Base-by-base conservation (phyloP, 2,329 filamentous ascomycete species). In the Sphaceloma murrayae region DNA sequence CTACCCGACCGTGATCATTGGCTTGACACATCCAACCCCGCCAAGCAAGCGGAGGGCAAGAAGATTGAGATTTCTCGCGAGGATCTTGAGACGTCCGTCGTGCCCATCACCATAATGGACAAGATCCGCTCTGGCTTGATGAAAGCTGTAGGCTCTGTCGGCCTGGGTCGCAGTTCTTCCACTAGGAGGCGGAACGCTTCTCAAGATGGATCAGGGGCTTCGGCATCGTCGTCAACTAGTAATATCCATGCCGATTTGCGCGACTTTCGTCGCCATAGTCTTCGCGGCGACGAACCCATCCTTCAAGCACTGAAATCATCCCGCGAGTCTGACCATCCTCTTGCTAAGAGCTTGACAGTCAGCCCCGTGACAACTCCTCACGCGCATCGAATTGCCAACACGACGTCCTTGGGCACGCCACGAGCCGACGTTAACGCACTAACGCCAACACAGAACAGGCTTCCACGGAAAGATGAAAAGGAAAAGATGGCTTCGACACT, bases 1-100 rank as follows among this genome's bases (percentile, higher is more conserved):
- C 75, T 96, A 34, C 67, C 76, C 24, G 81, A 94, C 53, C 75
- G 81, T 27, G 68, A 77, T 22, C 71, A 73, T 7, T 98, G 91
- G 91, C 76, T 95, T n/a, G 86, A 94, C 54, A 86, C 94, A 51
- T 94, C 88, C 1, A 89, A 96, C 56, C 87, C 88, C 2, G 80
- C 78, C 27, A 75, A 80, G 26, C 81, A 81, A 48, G 81, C 79
- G 22, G 77, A 84, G 46, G 87, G 86, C 52, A 80, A 82, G 58
- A 86, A 79, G 62, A 96, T 98, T 55, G 82, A 95, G 60, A 85
- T 96, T 36, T 88, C 94, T 48, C 86, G 85, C 52, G 80, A 80
- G 57, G 91, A 98, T 63, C 78, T 98, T 56, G 88, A 86, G 34
- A 77, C 79, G 45, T 91, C 91, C 46, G 91, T 98, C 45, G 82